A percentile compares a stretch with the other conserved stretches of the same genome.
Conservation (phyloP, 78 protist species). For the Protostelium mycophagum region DNA sequence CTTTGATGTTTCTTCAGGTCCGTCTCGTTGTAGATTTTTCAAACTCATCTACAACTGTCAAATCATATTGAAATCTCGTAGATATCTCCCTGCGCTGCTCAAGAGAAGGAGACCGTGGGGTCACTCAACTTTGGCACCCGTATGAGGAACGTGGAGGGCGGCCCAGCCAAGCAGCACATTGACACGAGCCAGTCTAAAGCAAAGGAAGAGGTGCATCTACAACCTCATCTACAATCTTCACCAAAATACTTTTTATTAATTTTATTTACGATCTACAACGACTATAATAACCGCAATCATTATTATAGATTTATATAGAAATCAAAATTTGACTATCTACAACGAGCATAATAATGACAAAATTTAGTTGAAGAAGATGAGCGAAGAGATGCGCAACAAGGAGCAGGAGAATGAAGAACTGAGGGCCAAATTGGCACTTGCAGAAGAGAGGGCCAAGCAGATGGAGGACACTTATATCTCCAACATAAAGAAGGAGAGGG, state of each 20-base stretch:
- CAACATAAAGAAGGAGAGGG: neutral
- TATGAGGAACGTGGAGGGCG: constrained; percentile 1
- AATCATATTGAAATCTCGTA: too few relatives aligned
- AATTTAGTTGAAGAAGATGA: neutral
- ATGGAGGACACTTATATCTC: neutral
- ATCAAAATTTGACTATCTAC: neutral
- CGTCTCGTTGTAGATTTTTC: too few relatives aligned
- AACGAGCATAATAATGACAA: neutral
- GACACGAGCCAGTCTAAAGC: neutral
- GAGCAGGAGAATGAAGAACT: neutral
- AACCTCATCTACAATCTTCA: too few relatives aligned
- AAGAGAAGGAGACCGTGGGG: constrained; percentile 7
- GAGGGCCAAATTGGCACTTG: neutral
- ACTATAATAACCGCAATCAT: too few relatives aligned
- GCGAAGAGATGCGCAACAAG: neutral
- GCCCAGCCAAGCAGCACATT: neutral
- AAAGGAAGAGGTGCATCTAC: neutral
- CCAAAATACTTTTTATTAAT: too few relatives aligned
- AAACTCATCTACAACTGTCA: too few relatives aligned
- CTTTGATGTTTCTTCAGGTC: constrained; percentile 25
- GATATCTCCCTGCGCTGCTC: neutral
- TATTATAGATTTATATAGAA: too few relatives aligned
- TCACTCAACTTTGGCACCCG: constrained; percentile 23
- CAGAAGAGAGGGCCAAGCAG: neutral
- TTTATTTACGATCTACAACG: too few relatives aligned